Evolutionary conservation across 1,284 basidiomycete genomes (phyloP).

Genomic region (Fomitopsis schrenkii): DNA sequence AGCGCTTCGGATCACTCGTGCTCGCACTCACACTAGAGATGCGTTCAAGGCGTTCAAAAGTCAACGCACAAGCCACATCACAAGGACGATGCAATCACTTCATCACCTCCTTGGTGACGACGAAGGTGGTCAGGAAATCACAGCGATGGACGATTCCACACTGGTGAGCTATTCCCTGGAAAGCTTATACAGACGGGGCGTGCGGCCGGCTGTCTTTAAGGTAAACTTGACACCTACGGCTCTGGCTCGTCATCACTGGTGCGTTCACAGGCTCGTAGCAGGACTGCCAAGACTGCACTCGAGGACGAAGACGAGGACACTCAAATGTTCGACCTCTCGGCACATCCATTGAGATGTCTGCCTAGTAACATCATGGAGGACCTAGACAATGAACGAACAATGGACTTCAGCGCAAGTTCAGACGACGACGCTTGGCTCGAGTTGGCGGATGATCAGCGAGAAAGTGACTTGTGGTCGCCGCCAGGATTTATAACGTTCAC

Average conservation of each 20-base stretch:
- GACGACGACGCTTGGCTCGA: background rate
- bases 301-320: background rate
- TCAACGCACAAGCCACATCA: background rate
- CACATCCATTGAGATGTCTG: background rate
- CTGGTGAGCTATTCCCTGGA: constrained; percentile 43
- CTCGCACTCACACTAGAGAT: background rate
- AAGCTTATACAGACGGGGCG: constrained; percentile 38
- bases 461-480: background rate
- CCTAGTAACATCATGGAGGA: background rate
- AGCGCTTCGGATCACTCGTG: background rate
- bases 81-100: background rate
- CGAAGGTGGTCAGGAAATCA: background rate
- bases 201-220: constrained; percentile 48
- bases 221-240: constrained; percentile 24
- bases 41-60: background rate
- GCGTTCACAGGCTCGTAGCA: background rate
- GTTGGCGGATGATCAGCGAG: too few species aligned
- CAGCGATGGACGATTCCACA: constrained; percentile 13
- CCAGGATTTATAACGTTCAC: background rate
- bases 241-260: background rate
- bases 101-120: background rate
- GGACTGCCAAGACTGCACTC: background rate
- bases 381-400: background rate
- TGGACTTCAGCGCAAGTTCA: background rate
- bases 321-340: background rate